Evolutionary conservation across 1,284 basidiomycete genomes (phyloP).

Genomic region (Ceratobasidium theobromae): DNA sequence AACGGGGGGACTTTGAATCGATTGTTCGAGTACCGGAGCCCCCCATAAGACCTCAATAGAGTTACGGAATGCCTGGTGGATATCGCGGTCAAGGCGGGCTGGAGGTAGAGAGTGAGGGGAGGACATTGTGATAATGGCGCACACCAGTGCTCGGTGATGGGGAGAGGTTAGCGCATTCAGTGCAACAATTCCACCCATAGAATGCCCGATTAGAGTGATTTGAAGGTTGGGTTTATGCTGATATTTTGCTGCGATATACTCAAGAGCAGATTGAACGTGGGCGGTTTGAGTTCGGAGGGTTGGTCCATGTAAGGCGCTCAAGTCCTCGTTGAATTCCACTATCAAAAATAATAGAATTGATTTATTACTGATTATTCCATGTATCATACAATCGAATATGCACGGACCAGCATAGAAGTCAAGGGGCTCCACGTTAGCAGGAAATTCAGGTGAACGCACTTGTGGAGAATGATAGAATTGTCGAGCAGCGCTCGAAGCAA

Average conservation of each 20-base stretch:
- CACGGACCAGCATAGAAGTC: conserved; percentile 81
- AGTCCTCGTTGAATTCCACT: conserved; percentile 98
- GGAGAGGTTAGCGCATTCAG: conserved; percentile 65
- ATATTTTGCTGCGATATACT: conserved; percentile 79
- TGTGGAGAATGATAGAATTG: conserved; percentile 71
- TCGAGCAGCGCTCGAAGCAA: conserved; percentile 84
- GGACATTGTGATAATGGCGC: conserved; percentile 90
- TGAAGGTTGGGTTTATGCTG: conserved; percentile 51
- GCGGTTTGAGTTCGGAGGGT: conserved; percentile 82
- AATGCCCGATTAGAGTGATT: conserved; percentile 87
- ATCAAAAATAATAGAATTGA: conserved; percentile 17
- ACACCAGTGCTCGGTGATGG: conserved; percentile 53
- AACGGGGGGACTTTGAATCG: conserved; percentile 57
- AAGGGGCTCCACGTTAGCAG: conserved; percentile 56
- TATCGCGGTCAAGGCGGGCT: conserved; percentile 78
- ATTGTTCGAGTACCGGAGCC: conserved; percentile 46
- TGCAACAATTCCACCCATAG: conserved; percentile 98
- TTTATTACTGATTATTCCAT: not conserved
- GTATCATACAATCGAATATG: conserved; percentile 1
- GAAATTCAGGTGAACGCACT: conserved; percentile 54
- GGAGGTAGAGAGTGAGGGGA: conserved; percentile 90
- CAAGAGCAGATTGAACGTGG: conserved; percentile 73
- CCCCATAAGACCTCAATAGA: conserved; percentile 40
- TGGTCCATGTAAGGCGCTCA: conserved; percentile 91
- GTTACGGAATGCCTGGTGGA: conserved; percentile 54